phyloP scores from a whole-genome alignment of 2,329 filamentous ascomycete genomes.

The Colletotrichum trifolii region DNA sequence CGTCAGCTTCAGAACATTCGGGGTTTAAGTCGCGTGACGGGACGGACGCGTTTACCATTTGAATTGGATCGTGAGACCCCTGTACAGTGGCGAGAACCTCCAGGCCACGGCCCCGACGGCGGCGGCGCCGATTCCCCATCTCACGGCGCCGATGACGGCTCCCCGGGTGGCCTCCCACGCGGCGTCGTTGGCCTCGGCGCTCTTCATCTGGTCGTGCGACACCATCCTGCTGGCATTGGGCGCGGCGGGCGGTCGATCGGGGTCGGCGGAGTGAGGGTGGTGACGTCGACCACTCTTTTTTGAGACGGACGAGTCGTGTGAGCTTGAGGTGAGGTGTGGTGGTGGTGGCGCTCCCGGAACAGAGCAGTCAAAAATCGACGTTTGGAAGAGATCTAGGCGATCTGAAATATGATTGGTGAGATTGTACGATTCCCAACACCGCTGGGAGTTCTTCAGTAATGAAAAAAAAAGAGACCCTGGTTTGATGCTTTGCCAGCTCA shows the following conservation, averaged over 20 bases:
- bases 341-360: too few relatives aligned
- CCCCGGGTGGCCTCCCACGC: constrained; percentile 78
- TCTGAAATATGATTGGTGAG: constrained; percentile 24
- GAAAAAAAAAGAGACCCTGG: constrained; percentile 11
- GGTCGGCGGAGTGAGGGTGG: constrained; percentile 15
- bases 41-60: constrained; percentile 70
- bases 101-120: constrained; percentile 72
- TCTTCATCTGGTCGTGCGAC: constrained; percentile 67
- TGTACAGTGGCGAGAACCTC: constrained; percentile 76
- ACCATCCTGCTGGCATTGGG: constrained; percentile 50
- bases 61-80: constrained; percentile 78
- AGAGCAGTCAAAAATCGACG: too few relatives aligned
- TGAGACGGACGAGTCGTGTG: too few relatives aligned
- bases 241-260: not conserved
- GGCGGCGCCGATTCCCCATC: constrained; percentile 77
- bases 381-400: too few relatives aligned
- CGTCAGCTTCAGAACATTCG: constrained; percentile 4
- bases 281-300: constrained; percentile 21
- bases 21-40: not conserved
- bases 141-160: constrained; percentile 73
- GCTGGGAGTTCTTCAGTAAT: too few relatives aligned
- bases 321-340: too few relatives aligned
- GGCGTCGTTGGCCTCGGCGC: constrained; percentile 75
- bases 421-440: constrained; percentile 19
- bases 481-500: constrained; percentile 16